A percentile compares a stretch with the other conserved stretches of the same genome.
Conservation (phyloP, 768 basidiomycete species). For the Cystobasidium onofrii region DNA sequence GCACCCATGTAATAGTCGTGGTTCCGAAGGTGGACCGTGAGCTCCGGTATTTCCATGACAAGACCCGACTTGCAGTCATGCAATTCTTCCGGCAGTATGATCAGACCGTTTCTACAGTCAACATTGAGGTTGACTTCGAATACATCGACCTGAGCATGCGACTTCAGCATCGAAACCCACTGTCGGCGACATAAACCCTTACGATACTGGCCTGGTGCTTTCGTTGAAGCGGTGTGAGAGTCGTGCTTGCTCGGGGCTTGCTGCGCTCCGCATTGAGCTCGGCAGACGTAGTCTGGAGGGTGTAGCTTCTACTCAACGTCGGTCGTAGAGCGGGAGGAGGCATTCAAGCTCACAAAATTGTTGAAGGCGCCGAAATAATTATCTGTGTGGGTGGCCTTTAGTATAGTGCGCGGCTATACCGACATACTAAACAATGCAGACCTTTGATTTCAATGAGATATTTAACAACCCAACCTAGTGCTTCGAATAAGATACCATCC, state of each 20-base stretch:
- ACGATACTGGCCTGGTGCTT: not conserved
- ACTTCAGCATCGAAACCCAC: not conserved
- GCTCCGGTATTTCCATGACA: constrained; percentile 56
- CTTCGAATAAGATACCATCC: constrained; percentile 56
- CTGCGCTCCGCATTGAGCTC: not conserved
- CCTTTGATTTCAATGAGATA: constrained; percentile 70
- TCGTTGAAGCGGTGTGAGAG: not conserved
- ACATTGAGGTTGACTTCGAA: constrained; percentile 66
- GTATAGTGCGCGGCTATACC: not conserved
- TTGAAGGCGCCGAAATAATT: constrained; percentile 94
- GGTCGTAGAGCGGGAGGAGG: not conserved
- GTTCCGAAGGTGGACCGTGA: constrained; percentile 67
- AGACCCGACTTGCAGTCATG: constrained; percentile 48
- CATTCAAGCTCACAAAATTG: constrained; percentile 65
- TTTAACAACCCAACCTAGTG: constrained; percentile 77
- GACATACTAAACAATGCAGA: not conserved
- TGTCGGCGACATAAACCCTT: not conserved
- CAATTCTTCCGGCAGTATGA: constrained; percentile 56
- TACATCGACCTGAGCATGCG: constrained; percentile 59
- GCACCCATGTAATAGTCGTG: constrained; percentile 76
- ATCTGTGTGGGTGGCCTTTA: constrained; percentile 47
- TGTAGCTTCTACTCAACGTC: not conserved
- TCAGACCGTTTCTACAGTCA: constrained; percentile 51
- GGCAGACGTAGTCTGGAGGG: not conserved
- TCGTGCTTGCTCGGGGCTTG: not conserved